A percentile compares a stretch with the other conserved stretches of the same genome.
Evolutionary conservation across 345 rosid species (phyloP).

Genomic region (Salix purpurea): DNA sequence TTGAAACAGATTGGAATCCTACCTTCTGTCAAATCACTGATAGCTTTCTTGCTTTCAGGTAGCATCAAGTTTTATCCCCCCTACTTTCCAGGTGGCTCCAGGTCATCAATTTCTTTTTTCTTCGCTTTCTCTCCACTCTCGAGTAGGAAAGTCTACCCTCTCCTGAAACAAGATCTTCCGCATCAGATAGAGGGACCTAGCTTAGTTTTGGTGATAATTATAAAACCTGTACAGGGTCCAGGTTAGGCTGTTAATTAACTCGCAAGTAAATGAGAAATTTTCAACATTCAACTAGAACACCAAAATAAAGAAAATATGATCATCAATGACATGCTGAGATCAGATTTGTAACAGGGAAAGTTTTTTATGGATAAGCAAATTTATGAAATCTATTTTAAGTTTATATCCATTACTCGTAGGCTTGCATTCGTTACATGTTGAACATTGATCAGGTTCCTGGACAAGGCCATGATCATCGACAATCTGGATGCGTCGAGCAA

Average conservation of each 20-base stretch:
- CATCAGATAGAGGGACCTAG: neutral
- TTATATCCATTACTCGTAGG: neutral
- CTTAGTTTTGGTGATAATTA: neutral
- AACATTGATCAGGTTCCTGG: slow-evolving; percentile 53
- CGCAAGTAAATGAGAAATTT: too few relatives aligned
- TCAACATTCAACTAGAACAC: too few relatives aligned
- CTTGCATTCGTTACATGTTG: neutral
- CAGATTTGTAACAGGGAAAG: neutral
- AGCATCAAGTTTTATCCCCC: neutral
- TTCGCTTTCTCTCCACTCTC: neutral
- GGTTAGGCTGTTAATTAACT: too few relatives aligned
- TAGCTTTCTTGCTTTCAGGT: neutral
- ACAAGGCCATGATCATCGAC: slow-evolving; percentile 76
- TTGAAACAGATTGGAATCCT: neutral
- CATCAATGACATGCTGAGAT: neutral
- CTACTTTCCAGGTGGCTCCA: neutral
- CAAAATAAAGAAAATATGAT: neutral
- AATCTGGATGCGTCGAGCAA: slow-evolving; percentile 35
- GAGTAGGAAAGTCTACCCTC: neutral
- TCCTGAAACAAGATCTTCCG: neutral
- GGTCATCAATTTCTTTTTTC: neutral
- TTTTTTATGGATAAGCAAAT: neutral
- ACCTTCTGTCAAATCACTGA: neutral
- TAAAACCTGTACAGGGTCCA: too few relatives aligned
- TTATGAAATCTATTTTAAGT: neutral